Evolutionary conservation across 2,329 filamentous ascomycete species (phyloP), one percentile per base, ranked within the genome.

Genomic region (Alternaria gaisen): DNA sequence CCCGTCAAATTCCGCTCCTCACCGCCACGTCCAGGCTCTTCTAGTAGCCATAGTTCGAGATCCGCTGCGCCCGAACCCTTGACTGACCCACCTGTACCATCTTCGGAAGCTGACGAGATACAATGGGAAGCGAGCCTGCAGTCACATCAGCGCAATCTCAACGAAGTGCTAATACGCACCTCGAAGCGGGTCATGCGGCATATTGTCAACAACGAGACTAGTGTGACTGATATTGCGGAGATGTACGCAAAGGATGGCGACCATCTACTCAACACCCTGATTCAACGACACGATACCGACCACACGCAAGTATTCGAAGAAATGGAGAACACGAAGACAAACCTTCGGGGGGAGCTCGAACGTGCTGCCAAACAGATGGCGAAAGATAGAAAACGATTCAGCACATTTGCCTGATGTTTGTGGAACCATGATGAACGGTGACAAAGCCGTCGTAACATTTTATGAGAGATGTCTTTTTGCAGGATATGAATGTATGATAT

Each of bases 201-300:
- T 56, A 77, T 87, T 18, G 75, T 83, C 9, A 77, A 81, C n/a
- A 79, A 81, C 44, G 83, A 84, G 65, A 77, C 76, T 4, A 80
- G 80, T 1, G 76, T 84, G 26, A 71, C 70, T 4, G 76, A 81
- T 28, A 80, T 84, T 26, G 67, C 84, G 4, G 74, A 80, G 8
- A 79, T 77, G 24, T 86, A 83, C 64, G 76, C 74, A 36, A 70
- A 76, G 30, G 80, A 83, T 51, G 82, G 81, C 43, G 63, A 79
- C 61, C 74, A 70, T n/a, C 65, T 85, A 20, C 68, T 86, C 9
- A 72, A 81, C 34, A 70, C 79, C 20, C 70, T 85, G 18, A 74
- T 81, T 47, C 60, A 78, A 52, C 72, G 71, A 6, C 83, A 84
- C 28, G 68, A 77, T 28, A 67, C 74, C 26, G 75, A 80, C 16